phyloP scores from a whole-genome alignment of 2,329 filamentous ascomycete genomes.

The Scedosporium minutisporum region DNA sequence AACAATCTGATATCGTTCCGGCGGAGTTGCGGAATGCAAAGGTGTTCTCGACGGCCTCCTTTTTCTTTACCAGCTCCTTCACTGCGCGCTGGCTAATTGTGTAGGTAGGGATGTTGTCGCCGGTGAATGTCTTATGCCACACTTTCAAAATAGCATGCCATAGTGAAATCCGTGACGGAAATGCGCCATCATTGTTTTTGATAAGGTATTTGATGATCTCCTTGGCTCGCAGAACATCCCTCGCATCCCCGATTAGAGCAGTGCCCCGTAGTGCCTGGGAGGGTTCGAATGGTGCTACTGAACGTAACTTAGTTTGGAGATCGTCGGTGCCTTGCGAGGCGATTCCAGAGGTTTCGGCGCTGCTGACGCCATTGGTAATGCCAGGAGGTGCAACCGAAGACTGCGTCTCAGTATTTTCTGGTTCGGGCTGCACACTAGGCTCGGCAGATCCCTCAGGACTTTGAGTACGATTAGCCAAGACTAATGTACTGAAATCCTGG shows the following conservation, averaged over 20 bases:
- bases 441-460: no score
- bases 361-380: background rate
- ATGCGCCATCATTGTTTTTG: slow-evolving; percentile 31
- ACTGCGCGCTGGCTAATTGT: slow-evolving; percentile 28
- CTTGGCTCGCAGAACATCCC: slow-evolving; percentile 19
- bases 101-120: slow-evolving; percentile 29
- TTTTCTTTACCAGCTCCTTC: slow-evolving; percentile 26
- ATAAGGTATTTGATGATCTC: slow-evolving; percentile 33
- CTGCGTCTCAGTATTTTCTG: background rate
- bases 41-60: slow-evolving; percentile 27
- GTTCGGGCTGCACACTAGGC: no score
- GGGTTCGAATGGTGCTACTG: background rate
- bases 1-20: slow-evolving; percentile 33
- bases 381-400: background rate
- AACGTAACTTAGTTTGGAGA: background rate
- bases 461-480: no score
- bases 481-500: no score
- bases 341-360: background rate
- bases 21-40: slow-evolving; percentile 32
- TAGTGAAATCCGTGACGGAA: slow-evolving; percentile 40
- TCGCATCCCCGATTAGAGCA: background rate
- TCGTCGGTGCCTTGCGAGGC: background rate
- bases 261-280: background rate
- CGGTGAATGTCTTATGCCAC: slow-evolving; percentile 32
- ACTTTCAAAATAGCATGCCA: slow-evolving; percentile 36